Conservation (phyloP, 345 rosid species). For the Raphanus sativus region DNA sequence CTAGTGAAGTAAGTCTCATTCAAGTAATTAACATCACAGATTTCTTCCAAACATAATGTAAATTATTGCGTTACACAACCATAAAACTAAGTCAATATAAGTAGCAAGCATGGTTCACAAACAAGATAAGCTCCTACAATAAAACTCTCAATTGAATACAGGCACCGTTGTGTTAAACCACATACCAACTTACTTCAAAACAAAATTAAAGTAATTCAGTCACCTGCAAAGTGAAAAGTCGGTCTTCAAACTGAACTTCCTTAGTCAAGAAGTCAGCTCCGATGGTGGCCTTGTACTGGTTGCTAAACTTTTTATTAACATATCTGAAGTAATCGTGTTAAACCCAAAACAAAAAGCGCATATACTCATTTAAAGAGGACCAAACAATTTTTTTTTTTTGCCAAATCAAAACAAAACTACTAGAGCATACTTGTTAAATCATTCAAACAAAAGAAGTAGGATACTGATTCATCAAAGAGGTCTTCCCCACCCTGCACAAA, state of each 20-base stretch:
- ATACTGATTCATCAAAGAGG: slow-evolving; percentile 98
- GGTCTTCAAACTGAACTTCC: slow-evolving; percentile 91
- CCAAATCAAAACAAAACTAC: neutral
- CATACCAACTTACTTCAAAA: neutral
- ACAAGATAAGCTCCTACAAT: too few relatives aligned
- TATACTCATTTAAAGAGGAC: neutral
- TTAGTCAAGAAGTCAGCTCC: slow-evolving; percentile 97
- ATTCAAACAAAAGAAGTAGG: slow-evolving; percentile 36
- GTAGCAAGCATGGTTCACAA: too few relatives aligned
- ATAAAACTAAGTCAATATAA: too few relatives aligned
- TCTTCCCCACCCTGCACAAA: slow-evolving; percentile 86
- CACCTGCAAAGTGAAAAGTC: slow-evolving; percentile 94
- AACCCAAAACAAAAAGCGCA: slow-evolving; percentile 26
- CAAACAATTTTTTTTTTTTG: neutral
- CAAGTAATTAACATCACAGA: neutral
- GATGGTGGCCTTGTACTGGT: slow-evolving; percentile 93
- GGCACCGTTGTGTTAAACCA: neutral
- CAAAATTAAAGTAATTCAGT: too few relatives aligned
- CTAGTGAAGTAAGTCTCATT: neutral
- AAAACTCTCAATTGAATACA: neutral
- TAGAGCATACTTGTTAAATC: neutral
- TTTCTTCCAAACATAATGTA: too few relatives aligned
- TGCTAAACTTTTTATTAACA: slow-evolving; percentile 91
- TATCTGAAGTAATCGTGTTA: slow-evolving; percentile 52
- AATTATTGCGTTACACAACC: too few relatives aligned